phyloP scores from a whole-genome alignment of 129 eudicot genomes.

The Arctium minus region DNA sequence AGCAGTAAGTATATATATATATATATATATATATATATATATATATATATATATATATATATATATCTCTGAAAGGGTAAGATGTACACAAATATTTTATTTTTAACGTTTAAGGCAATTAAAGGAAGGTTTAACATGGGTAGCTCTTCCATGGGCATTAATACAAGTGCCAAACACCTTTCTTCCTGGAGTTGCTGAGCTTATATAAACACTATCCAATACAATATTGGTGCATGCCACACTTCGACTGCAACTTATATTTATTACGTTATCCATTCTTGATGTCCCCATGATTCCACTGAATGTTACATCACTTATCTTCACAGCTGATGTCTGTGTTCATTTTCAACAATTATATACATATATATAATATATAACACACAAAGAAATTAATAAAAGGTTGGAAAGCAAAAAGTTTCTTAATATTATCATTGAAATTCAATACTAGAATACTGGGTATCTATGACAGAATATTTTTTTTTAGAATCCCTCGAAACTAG shows the following conservation, averaged over 20 bases:
- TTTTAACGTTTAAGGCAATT: constrained; percentile 43
- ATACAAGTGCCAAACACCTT: constrained; percentile 39
- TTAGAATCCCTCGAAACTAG: no score
- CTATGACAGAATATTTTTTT: no score
- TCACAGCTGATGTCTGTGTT: constrained; percentile 45
- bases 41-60: no score
- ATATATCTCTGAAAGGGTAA: not conserved
- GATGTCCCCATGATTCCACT: constrained; percentile 59
- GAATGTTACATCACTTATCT: constrained; percentile 47
- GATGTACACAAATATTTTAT: not conserved
- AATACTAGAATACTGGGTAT: no score
- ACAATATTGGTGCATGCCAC: constrained; percentile 51
- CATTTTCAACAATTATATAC: not conserved
- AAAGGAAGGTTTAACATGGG: constrained; percentile 48
- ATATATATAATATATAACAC: not conserved
- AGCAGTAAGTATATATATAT: not conserved
- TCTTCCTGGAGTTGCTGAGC: constrained; percentile 41
- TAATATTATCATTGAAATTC: not conserved
- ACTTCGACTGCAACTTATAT: constrained; percentile 56
- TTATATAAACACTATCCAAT: constrained; percentile 47
- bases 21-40: no score
- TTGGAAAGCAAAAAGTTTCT: not conserved
- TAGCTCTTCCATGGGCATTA: constrained; percentile 63
- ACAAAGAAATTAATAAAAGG: not conserved
- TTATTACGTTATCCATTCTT: constrained; percentile 50